Conservation (phyloP, 1,284 basidiomycete species). For the Moesziomyces sp. region DNA sequence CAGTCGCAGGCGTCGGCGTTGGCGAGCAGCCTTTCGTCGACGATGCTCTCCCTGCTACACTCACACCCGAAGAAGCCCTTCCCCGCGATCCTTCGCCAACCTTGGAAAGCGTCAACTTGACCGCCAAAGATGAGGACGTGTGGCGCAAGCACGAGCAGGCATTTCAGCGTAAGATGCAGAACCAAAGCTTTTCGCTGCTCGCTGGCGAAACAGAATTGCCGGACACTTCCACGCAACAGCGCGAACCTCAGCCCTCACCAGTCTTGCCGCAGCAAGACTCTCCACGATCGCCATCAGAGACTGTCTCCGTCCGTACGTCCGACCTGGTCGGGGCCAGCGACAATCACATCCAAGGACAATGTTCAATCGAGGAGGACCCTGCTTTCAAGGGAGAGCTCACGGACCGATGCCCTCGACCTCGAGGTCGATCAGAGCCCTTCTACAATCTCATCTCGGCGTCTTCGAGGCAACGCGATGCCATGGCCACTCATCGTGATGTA, state of each 20-base stretch:
- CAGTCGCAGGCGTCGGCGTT: slow-evolving; percentile 33
- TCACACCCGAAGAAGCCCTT: background rate
- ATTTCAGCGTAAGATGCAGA: slow-evolving; percentile 38
- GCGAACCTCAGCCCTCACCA: slow-evolving; percentile 8
- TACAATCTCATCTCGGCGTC: slow-evolving; percentile 3
- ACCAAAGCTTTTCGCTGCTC: slow-evolving; percentile 17
- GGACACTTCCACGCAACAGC: slow-evolving; percentile 1
- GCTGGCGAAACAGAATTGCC: slow-evolving; percentile 10
- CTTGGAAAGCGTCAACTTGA: slow-evolving; percentile 12
- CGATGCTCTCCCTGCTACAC: background rate
- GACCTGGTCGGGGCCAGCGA: background rate
- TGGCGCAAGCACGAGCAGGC: slow-evolving; percentile 49
- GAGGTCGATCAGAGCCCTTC: slow-evolving; percentile 8
- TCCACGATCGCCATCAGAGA: slow-evolving; percentile 1
- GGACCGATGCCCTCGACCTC: slow-evolving; percentile 10
- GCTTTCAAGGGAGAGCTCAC: background rate
- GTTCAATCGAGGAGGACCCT: slow-evolving; percentile 22
- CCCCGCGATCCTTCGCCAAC: background rate
- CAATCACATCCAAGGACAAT: slow-evolving; percentile 4
- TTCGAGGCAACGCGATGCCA: background rate
- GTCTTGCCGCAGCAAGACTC: background rate
- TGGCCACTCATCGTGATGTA: background rate
- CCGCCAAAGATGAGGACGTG: slow-evolving; percentile 40
- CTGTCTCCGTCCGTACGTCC: background rate
- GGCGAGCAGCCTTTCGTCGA: background rate